A percentile compares a stretch with the other conserved stretches of the same genome.
Evolutionary conservation across 148 eudicot genomes (phyloP).

Genomic region (Persicaria tinctoria): DNA sequence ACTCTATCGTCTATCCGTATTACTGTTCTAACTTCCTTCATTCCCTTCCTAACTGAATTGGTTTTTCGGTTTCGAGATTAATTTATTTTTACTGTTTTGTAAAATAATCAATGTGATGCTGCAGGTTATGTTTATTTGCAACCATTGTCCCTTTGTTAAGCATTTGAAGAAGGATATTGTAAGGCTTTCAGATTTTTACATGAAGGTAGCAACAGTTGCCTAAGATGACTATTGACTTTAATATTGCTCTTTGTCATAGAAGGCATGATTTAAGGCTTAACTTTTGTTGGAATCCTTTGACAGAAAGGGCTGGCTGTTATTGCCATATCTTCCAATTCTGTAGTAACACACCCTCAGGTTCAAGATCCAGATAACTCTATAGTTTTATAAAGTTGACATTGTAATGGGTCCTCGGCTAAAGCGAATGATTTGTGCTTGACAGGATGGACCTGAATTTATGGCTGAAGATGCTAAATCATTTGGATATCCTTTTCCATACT

Average conservation of each 20-base stretch:
- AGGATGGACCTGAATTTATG: slow-evolving; percentile 97
- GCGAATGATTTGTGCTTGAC: slow-evolving; percentile 25
- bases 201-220: slow-evolving; percentile 43
- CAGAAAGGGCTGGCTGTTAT: slow-evolving; percentile 99
- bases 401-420: slow-evolving; percentile 20
- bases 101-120: slow-evolving; percentile 8
- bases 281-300: slow-evolving; percentile 10
- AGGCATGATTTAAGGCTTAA: background rate
- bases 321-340: slow-evolving; percentile 95
- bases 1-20: no score
- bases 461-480: slow-evolving; percentile 76
- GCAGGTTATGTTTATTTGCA: slow-evolving; percentile 99
- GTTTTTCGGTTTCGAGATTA: background rate
- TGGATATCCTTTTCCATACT: slow-evolving; percentile 89
- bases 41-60: no score
- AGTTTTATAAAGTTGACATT: slow-evolving; percentile 21
- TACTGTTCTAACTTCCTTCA: no score
- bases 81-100: background rate
- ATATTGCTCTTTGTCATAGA: background rate
- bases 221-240: background rate
- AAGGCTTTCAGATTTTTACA: slow-evolving; percentile 80
- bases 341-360: slow-evolving; percentile 85
- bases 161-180: slow-evolving; percentile 81
- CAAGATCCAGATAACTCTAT: slow-evolving; percentile 23
- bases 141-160: slow-evolving; percentile 91